phyloP scores from a whole-genome alignment of 305 asterid genomes.

The Fraxinus paxiana region DNA sequence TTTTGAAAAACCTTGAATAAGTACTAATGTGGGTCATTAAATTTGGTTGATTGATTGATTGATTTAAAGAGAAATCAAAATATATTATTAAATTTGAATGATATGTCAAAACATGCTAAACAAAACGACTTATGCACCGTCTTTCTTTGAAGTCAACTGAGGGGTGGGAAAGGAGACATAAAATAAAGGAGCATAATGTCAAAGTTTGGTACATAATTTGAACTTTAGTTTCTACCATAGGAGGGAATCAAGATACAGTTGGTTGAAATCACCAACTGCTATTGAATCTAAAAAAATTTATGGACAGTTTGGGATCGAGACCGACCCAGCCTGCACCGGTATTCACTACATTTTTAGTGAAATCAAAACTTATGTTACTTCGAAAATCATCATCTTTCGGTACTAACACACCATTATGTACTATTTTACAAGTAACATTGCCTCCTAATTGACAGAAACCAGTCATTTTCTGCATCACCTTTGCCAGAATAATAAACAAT shows the following conservation, averaged over 20 bases:
- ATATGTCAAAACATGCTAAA: background rate
- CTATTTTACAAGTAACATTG: background rate
- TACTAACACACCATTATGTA: background rate
- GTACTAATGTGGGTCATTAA: background rate
- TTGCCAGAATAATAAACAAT: background rate
- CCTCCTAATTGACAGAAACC: background rate
- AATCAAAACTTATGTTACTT: background rate
- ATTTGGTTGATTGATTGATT: background rate
- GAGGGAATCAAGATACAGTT: constrained; percentile 23
- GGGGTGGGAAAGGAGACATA: constrained; percentile 4
- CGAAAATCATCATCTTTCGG: background rate
- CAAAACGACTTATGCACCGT: background rate
- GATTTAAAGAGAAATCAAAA: background rate
- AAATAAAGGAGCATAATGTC: constrained; percentile 25
- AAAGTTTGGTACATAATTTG: constrained; percentile 38
- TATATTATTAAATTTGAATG: background rate
- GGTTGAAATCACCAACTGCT: constrained; percentile 27
- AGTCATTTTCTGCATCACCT: background rate
- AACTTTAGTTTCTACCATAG: constrained; percentile 14
- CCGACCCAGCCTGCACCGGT: background rate
- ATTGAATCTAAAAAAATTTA: background rate
- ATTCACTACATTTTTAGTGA: background rate
- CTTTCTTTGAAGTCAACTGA: constrained; percentile 24
- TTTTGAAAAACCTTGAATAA: background rate
- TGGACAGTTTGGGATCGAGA: background rate